These are phyloP conservation scores for Prunus dulcis DNA, from an alignment of 306 rosid species.

Conservation along the genomic window DNA sequence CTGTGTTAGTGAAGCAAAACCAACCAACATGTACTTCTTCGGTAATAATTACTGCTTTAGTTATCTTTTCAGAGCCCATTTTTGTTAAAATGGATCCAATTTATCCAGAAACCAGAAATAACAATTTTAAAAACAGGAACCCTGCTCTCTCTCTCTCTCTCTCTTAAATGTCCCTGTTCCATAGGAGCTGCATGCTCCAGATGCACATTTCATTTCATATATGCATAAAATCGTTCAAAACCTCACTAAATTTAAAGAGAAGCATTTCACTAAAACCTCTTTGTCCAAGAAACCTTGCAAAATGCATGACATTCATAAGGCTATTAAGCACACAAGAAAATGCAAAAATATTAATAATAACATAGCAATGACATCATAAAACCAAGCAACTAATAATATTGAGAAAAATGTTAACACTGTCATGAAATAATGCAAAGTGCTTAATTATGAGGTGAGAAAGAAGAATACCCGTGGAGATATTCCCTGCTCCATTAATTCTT, in stretches of 20 bases:
- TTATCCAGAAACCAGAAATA: slow-evolving; percentile 1
- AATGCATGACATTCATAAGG: slow-evolving; percentile 1
- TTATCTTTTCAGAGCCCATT: background rate
- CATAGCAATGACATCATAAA: background rate
- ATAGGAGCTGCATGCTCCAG: background rate
- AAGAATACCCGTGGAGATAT: slow-evolving; percentile 54
- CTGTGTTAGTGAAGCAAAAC: background rate
- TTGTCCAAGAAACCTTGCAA: background rate
- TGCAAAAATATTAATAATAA: background rate
- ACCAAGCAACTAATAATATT: background rate
- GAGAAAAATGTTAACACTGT: background rate
- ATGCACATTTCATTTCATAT: slow-evolving; percentile 4
- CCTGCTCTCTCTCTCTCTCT: too few relatives aligned
- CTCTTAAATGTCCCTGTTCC: background rate
- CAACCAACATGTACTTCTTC: background rate
- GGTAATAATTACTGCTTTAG: background rate
- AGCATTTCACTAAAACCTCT: background rate
- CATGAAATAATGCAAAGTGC: slow-evolving; percentile 1
- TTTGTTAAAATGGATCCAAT: background rate
- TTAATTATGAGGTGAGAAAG: slow-evolving; percentile 6
- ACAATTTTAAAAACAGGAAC: background rate
- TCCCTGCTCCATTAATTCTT: slow-evolving; percentile 55
- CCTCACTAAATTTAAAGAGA: slow-evolving; percentile 11
- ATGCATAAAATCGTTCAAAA: slow-evolving; percentile 1
- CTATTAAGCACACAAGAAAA: background rate